Conservation (phyloP, 139 green algal species). For the Gonium pectorale region DNA sequence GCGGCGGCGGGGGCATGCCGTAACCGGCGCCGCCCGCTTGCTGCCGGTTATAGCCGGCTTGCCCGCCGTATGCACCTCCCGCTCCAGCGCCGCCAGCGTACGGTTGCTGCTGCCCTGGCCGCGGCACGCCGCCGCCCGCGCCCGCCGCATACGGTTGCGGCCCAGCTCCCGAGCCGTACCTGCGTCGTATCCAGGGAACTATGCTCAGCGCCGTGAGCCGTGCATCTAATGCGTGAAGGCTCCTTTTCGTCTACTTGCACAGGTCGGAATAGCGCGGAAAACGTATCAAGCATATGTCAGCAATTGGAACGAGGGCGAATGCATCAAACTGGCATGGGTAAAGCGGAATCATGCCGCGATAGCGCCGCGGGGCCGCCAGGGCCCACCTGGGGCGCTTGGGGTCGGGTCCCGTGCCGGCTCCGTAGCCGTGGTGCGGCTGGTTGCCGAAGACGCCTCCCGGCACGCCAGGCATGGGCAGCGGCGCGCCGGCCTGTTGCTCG, state of each 20-base stretch:
- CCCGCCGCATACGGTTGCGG: conserved; percentile 4
- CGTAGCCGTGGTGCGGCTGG: not conserved
- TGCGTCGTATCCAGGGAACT: no score
- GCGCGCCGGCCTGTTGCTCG: not conserved
- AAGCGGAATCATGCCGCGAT: no score
- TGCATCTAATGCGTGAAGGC: no score
- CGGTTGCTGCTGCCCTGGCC: not conserved
- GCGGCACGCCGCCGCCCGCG: not conserved
- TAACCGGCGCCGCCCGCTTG: not conserved
- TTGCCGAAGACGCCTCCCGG: not conserved
- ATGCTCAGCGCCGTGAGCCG: no score
- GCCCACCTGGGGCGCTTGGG: conserved; percentile 17
- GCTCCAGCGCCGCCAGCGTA: not conserved
- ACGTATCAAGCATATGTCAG: no score
- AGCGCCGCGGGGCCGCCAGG: no score
- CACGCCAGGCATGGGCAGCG: conserved; percentile 13
- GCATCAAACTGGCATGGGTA: no score
- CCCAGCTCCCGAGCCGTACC: not conserved
- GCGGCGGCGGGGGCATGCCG: not conserved
- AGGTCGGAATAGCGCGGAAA: no score
- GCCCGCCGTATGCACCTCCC: not conserved
- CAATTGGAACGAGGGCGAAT: no score
- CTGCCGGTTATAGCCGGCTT: not conserved
- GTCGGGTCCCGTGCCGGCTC: not conserved
- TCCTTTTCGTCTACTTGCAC: no score